phyloP scores from a whole-genome alignment of 805 yeast species.

The Myxozyma nipponensis region DNA sequence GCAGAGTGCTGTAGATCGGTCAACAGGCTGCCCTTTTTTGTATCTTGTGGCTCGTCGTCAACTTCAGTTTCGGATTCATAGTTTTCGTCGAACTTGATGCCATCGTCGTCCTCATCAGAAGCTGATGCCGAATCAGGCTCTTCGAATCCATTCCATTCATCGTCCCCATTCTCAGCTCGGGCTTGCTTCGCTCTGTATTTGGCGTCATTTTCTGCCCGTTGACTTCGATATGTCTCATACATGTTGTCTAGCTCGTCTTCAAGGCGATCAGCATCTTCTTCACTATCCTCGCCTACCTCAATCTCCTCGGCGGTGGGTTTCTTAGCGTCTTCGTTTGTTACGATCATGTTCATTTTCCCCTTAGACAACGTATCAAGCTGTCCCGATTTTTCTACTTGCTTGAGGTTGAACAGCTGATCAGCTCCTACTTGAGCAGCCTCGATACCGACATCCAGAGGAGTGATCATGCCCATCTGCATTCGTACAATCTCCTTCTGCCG shows the following conservation, averaged over 20 bases:
- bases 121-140: constrained; percentile 23
- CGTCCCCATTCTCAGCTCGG: constrained; percentile 48
- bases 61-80: constrained; percentile 32
- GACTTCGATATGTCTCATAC: constrained; percentile 56
- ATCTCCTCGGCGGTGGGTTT: constrained; percentile 23
- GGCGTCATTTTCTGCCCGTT: constrained; percentile 43
- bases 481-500: constrained; percentile 85
- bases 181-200: constrained; percentile 50
- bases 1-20: constrained; percentile 27
- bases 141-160: constrained; percentile 49
- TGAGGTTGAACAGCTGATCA: constrained; percentile 76
- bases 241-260: constrained; percentile 79
- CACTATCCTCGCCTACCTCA: constrained; percentile 30
- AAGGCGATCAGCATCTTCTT: constrained; percentile 45
- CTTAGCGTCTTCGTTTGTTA: constrained; percentile 36
- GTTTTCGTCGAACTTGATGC: constrained; percentile 35
- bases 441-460: constrained; percentile 87
- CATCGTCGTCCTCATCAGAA: constrained; percentile 33
- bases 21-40: constrained; percentile 23
- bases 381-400: constrained; percentile 84
- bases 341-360: constrained; percentile 40
- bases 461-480: constrained; percentile 94
- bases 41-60: constrained; percentile 22
- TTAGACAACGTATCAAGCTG: constrained; percentile 36
- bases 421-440: constrained; percentile 83